Evolutionary conservation across 306 rosid genomes (phyloP), one percentile per base, ranked within the genome.

Genomic region (Sindora glabra): DNA sequence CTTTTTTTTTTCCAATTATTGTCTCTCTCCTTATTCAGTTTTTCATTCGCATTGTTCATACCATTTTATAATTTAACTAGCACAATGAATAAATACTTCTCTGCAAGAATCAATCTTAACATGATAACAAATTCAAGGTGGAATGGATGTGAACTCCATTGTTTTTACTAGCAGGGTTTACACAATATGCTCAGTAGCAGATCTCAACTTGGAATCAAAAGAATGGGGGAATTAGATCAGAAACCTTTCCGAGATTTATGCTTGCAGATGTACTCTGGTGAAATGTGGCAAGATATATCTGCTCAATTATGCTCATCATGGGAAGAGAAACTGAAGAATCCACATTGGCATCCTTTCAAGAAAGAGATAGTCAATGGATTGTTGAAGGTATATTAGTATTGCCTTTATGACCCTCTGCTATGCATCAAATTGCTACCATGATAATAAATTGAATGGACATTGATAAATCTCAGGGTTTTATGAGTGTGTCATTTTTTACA

Each of bases 341-440:
- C 56, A 50, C 12, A 24, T 50, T 50, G 56, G 56, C 56, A 50
- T 50, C 22, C 56, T 24, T 50, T 50, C 36, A 50, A 50, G n/a
- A 24, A 2, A 24, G 56, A 24, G 13, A 6, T 5, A 9, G 1
- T 50, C 2, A 29, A 50, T 24, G 19, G 56, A 50, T 24, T 24
- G n/a, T 9, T 50, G 34, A 11, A 27, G 3, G 56, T 26, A 50
- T 13, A 10, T 48, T 48, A 17, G 17, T 10, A 11, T 44, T 17
- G 12, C 51, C 17, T 48, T 9, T n/a, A n/a, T n/a, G n/a, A n/a
- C n/a, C n/a, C n/a, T n/a, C n/a, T n/a, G n/a, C n/a, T n/a, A n/a
- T n/a, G n/a, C n/a, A n/a, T n/a, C n/a, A n/a, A n/a, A n/a, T n/a
- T n/a, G n/a, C n/a, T n/a, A n/a, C n/a, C n/a, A n/a, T n/a, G n/a